A percentile compares a stretch with the other conserved stretches of the same genome.
These are phyloP conservation scores for Babesia microti DNA, from an alignment of 169 alveolate species.

Conservation along the genomic window DNA sequence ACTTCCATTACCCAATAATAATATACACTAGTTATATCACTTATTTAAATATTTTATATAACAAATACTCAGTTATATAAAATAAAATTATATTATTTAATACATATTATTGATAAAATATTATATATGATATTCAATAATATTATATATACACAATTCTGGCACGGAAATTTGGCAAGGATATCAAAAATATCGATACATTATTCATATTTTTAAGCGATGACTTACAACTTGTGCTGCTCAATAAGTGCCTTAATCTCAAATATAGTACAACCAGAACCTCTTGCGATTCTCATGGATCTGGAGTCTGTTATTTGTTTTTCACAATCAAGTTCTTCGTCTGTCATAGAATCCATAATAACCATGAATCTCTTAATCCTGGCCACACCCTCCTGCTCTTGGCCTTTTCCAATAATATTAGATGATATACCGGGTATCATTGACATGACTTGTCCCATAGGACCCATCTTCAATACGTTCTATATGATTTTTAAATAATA, in stretches of 20 bases:
- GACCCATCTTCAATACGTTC: conserved; percentile 89
- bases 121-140: not conserved
- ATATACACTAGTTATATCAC: not conserved
- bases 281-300: conserved; percentile 84
- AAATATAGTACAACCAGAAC: conserved; percentile 83
- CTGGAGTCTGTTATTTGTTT: conserved; percentile 81
- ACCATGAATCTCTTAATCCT: conserved; percentile 87
- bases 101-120: not conserved
- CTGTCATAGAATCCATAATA: conserved; percentile 94
- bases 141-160: not conserved
- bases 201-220: not conserved
- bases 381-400: conserved; percentile 91
- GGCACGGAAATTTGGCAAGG: not conserved
- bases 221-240: conserved; percentile 78
- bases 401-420: conserved; percentile 80
- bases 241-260: conserved; percentile 85
- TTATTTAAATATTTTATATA: conserved; percentile 4
- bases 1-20: not conserved
- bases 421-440: conserved; percentile 87
- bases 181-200: conserved; percentile 1
- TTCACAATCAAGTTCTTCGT: conserved; percentile 85
- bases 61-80: conserved; percentile 10
- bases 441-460: conserved; percentile 85
- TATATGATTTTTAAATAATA: not conserved
- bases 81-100: not conserved